These are phyloP conservation scores for Diaporthe eres DNA, from an alignment of 2,329 filamentous ascomycete genomes.

Conservation along the genomic window DNA sequence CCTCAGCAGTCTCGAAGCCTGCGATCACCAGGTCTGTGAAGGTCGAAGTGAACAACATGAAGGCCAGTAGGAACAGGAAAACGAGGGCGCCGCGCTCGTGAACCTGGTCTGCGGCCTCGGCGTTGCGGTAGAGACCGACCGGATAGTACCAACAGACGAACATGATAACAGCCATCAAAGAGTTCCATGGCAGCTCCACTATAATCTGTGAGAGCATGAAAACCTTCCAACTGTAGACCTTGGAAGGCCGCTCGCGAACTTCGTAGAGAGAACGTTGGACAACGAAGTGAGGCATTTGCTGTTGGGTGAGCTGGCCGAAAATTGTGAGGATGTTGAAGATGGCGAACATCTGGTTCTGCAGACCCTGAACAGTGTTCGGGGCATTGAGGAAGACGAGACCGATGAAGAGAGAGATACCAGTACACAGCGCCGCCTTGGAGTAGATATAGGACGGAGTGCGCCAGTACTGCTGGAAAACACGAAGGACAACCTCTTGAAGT, in stretches of 20 bases:
- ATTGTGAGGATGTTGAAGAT: conserved; percentile 80
- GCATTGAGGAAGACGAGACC: conserved; percentile 78
- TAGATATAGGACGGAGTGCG: conserved; percentile 80
- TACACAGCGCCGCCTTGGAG: conserved; percentile 73
- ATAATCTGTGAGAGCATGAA: conserved; percentile 77
- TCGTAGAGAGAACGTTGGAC: conserved; percentile 78
- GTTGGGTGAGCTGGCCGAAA: conserved; percentile 75
- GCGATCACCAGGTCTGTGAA: conserved; percentile 77
- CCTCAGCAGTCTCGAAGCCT: conserved; percentile 75
- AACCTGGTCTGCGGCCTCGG: conserved; percentile 64
- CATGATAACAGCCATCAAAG: conserved; percentile 73
- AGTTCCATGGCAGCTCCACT: conserved; percentile 80
- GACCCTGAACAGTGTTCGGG: conserved; percentile 72
- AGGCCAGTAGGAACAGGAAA: conserved; percentile 75
- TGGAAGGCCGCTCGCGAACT: conserved; percentile 77
- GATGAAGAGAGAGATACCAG: conserved; percentile 71
- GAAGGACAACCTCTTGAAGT: conserved; percentile 69
- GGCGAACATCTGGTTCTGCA: conserved; percentile 80
- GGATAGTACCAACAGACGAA: conserved; percentile 81
- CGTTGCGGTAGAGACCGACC: conserved; percentile 74
- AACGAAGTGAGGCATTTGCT: conserved; percentile 80
- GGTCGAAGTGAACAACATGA: conserved; percentile 77
- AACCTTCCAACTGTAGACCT: conserved; percentile 78
- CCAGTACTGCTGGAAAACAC: conserved; percentile 82
- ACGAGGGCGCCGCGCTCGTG: conserved; percentile 74